Evolutionary conservation across 495 filamentous ascomycete genomes (phyloP).

Genomic region (Trichoderma orchidacearum): DNA sequence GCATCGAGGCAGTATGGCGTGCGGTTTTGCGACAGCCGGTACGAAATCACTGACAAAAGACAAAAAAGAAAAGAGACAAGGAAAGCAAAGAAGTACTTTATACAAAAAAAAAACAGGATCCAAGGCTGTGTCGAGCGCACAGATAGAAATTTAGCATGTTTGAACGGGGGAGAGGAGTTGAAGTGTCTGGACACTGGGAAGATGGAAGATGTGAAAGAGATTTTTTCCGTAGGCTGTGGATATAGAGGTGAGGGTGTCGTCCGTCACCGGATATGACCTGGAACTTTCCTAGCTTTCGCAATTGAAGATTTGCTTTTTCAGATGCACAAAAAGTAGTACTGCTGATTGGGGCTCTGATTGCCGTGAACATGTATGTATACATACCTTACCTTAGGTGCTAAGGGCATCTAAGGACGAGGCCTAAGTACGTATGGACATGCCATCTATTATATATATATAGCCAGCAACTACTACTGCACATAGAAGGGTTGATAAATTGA

Average conservation of each 20-base stretch:
- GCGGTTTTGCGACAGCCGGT: not conserved
- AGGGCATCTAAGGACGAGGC: too few species aligned
- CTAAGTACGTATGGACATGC: too few species aligned
- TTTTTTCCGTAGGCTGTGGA: not conserved
- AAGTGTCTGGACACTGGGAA: not conserved
- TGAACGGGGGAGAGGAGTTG: not conserved
- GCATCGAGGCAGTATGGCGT: not conserved
- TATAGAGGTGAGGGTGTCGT: not conserved
- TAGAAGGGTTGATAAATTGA: too few species aligned
- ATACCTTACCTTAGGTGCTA: too few species aligned
- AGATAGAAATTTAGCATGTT: not conserved
- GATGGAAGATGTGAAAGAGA: not conserved
- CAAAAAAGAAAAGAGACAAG: not conserved
- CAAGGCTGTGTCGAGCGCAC: not conserved
- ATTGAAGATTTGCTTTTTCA: not conserved
- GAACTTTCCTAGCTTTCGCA: not conserved
- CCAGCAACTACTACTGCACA: too few species aligned
- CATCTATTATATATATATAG: too few species aligned
- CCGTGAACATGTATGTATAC: too few species aligned
- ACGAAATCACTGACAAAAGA: not conserved
- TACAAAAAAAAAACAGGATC: not conserved
- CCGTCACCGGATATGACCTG: conserved; percentile 3
- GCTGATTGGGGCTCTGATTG: not conserved
- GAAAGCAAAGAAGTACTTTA: not conserved
- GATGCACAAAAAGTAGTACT: not conserved